These are phyloP conservation scores for Alternaria consortialis DNA, from an alignment of 2,329 filamentous ascomycete genomes.

Conservation along the genomic window DNA sequence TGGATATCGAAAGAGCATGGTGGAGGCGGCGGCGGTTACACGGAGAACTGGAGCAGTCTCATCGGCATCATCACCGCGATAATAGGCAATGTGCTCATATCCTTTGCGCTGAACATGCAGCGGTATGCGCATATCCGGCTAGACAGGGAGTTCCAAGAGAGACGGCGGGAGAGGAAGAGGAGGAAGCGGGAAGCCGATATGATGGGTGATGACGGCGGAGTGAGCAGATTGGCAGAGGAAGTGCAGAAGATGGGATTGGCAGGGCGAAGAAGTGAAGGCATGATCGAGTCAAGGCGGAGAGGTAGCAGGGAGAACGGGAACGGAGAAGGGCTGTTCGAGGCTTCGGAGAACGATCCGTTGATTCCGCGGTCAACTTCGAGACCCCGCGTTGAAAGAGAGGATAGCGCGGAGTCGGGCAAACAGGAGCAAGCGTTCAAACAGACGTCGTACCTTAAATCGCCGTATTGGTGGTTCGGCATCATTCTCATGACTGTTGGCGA, in stretches of 20 bases:
- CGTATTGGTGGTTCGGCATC: conserved; percentile 96
- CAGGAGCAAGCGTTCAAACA: conserved; percentile 55
- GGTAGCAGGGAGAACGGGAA: conserved; percentile 1
- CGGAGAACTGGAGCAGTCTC: conserved; percentile 79
- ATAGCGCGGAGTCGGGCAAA: conserved; percentile 20
- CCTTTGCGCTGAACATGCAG: conserved; percentile 94
- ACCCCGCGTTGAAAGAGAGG: conserved; percentile 40
- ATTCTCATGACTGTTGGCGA: conserved; percentile 92
- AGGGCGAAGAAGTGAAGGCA: conserved; percentile 14
- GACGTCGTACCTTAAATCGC: conserved; percentile 84
- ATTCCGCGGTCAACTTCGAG: conserved; percentile 20
- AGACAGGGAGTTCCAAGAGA: conserved; percentile 71
- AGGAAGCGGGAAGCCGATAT: conserved; percentile 27
- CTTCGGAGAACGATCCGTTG: conserved; percentile 49
- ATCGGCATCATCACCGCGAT: conserved; percentile 96
- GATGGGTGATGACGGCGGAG: conserved; percentile 32
- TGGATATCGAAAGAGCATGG: conserved; percentile 21
- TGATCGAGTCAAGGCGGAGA: neutral
- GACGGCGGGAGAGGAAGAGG: conserved; percentile 45
- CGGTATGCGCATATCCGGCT: conserved; percentile 92
- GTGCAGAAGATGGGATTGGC: conserved; percentile 21
- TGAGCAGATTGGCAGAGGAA: conserved; percentile 43
- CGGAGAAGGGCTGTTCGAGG: conserved; percentile 15
- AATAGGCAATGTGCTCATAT: conserved; percentile 90
- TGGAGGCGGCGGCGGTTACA: conserved; percentile 20